These are phyloP conservation scores for Boletus hoseneyae DNA, from an alignment of 1,284 basidiomycete species.

Conservation along the genomic window DNA sequence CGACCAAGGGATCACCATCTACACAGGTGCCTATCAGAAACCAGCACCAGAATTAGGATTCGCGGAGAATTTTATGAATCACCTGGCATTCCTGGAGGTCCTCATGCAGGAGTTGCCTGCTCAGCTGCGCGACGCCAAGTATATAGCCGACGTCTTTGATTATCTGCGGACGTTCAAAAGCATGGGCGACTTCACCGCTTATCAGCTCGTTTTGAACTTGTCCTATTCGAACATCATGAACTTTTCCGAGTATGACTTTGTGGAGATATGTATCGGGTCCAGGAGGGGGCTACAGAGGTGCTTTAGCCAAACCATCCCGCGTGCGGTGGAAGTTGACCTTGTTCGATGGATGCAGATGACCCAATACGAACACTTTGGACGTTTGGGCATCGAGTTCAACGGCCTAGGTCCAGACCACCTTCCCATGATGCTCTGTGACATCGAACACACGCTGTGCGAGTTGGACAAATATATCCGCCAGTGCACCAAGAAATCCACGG, in stretches of 20 bases:
- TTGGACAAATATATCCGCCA: slow-evolving; percentile 63
- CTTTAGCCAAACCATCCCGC: slow-evolving; percentile 30
- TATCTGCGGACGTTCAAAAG: slow-evolving; percentile 53
- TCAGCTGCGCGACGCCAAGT: slow-evolving; percentile 40
- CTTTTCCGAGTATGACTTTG: slow-evolving; percentile 59
- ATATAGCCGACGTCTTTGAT: slow-evolving; percentile 54
- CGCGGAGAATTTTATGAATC: slow-evolving; percentile 46
- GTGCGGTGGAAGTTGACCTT: slow-evolving; percentile 45
- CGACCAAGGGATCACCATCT: slow-evolving; percentile 40
- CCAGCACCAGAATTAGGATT: slow-evolving; percentile 50
- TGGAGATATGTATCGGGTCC: slow-evolving; percentile 57
- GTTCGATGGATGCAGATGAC: slow-evolving; percentile 56
- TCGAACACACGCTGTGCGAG: slow-evolving; percentile 68
- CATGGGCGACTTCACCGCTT: slow-evolving; percentile 59
- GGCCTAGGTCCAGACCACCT: slow-evolving; percentile 44
- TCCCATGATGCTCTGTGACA: slow-evolving; percentile 53
- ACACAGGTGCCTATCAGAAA: slow-evolving; percentile 65
- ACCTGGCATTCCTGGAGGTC: slow-evolving; percentile 52
- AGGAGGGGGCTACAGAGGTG: slow-evolving; percentile 47
- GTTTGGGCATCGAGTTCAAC: slow-evolving; percentile 47
- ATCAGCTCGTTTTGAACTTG: slow-evolving; percentile 54
- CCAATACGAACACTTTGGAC: slow-evolving; percentile 51
- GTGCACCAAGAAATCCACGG: slow-evolving; percentile 16
- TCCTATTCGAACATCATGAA: slow-evolving; percentile 53
- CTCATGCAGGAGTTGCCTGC: slow-evolving; percentile 50